phyloP scores from a whole-genome alignment of 495 filamentous ascomycete species.

The Penicillium paradoxum region DNA sequence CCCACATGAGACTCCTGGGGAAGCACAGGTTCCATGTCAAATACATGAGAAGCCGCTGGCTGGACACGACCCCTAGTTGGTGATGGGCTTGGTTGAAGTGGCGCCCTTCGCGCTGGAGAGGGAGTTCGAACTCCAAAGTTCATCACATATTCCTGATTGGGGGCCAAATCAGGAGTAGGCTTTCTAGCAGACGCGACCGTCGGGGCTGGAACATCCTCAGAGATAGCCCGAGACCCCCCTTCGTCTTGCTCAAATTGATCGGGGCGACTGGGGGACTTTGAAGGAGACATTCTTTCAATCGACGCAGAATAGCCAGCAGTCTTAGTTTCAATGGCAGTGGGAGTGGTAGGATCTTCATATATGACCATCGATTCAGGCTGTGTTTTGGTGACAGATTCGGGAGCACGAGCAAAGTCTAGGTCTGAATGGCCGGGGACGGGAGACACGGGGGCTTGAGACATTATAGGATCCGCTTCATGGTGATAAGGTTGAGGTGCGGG shows the following conservation, averaged over 20 bases:
- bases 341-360: conserved; percentile 40
- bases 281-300: conserved; percentile 9
- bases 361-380: conserved; percentile 32
- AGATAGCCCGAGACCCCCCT: background rate
- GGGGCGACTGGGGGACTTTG: background rate
- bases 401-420: background rate
- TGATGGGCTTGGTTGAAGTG: conserved; percentile 21
- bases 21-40: background rate
- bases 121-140: conserved; percentile 11
- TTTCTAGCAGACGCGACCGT: conserved; percentile 8
- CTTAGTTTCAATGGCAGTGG: conserved; percentile 10
- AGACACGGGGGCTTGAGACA: background rate
- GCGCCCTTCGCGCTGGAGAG: conserved; percentile 18
- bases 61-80: conserved; percentile 18
- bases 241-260: background rate
- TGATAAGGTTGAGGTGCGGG: conserved; percentile 4
- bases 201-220: background rate
- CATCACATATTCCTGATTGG: conserved; percentile 4
- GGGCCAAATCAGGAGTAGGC: conserved; percentile 10
- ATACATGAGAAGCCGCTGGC: conserved; percentile 5
- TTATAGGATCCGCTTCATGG: background rate
- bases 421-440: background rate
- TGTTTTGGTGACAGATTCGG: conserved; percentile 10
- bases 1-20: conserved; percentile 5
- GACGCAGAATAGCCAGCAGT: conserved; percentile 3